Evolutionary conservation across 2,329 filamentous ascomycete species (phyloP).

Genomic region (Fusarium hainanense): DNA sequence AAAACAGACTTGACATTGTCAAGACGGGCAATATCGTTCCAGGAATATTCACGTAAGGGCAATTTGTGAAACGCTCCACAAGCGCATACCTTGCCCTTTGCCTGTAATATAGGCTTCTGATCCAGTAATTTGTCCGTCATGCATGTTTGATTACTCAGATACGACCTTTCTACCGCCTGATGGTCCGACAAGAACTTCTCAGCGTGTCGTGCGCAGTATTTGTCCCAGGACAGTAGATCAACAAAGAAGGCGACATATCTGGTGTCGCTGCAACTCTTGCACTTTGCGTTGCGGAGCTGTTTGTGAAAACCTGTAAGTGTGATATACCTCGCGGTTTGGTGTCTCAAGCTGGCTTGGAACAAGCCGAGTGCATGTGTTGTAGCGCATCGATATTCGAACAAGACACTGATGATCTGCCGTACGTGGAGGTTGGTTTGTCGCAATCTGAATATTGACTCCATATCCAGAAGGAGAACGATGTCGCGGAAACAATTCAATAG

Average conservation of each 20-base stretch:
- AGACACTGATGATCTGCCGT: conserved; percentile 40
- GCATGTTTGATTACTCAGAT: not conserved
- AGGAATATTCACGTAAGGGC: too few relatives aligned
- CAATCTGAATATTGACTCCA: conserved; percentile 48
- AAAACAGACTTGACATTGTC: too few relatives aligned
- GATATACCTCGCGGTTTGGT: conserved; percentile 39
- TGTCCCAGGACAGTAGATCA: conserved; percentile 42
- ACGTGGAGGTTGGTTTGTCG: conserved; percentile 45
- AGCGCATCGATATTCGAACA: conserved; percentile 43
- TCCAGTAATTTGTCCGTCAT: not conserved
- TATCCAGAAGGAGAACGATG: conserved; percentile 46
- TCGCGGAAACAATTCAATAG: conserved; percentile 10
- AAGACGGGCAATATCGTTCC: too few relatives aligned
- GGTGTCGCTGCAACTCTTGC: conserved; percentile 44
- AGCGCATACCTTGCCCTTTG: fast-evolving
- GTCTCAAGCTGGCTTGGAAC: conserved; percentile 47
- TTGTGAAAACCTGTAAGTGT: conserved; percentile 42
- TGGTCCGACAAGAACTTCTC: not conserved
- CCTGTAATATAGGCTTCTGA: not conserved
- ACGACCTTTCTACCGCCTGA: not conserved
- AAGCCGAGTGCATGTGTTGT: conserved; percentile 44
- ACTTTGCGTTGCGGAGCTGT: conserved; percentile 36
- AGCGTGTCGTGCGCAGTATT: not conserved
- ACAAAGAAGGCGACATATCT: not conserved
- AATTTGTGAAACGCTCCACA: fast-evolving